Evolutionary conservation across 1,284 basidiomycete genomes (phyloP), one percentile per base, ranked within the genome.

Genomic region (Pyrrhoderma noxium): DNA sequence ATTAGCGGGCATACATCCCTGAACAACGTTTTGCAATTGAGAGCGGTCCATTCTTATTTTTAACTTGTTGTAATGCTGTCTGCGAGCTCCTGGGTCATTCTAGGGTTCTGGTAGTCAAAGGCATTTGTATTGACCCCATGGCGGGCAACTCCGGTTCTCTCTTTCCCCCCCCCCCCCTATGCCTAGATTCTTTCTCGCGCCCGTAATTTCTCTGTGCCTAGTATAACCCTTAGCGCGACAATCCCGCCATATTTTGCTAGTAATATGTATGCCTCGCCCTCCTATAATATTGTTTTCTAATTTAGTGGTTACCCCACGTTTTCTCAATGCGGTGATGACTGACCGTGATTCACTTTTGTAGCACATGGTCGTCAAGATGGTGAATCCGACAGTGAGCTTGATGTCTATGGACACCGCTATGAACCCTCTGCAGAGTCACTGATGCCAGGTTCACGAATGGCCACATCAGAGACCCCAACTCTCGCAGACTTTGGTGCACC

Each of bases 311-410:
- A 31, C 37, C 16, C 37, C 25, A 16, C 16, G 11, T 49, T 49
- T 36, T 53, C 47, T 23, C 38, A 40, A 22, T 22, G 38, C 51
- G 27, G 27, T 43, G 5, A 3, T 45, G 21, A 36, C 47, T 39
- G 36, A 47, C 31, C 34, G 37, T 42, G 36, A 21, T 37, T 21
- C 18, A 19, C 25, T 34, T 14, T 19, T 43, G n/a, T 47, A 50
- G 53, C 49, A 11, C 53, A 54, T 34, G 38, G 38, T 16, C 54
- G 50, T 18, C 49, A 52, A 23, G 54, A 70, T 67, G 77, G 64
- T 63, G 87, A 90, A 65, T 82, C 82, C 39, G 85, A 89, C 65
- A 87, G 85, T 14, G 85, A 89, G 57, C 74, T 76, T 43, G 85
- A 88, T 63, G 74, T 80, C 49, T 86, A 88, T 61, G 77, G 72